Evolutionary conservation across 495 filamentous ascomycete species (phyloP), one percentile per base, ranked within the genome.

Genomic region (Talaromyces proteolyticus): DNA sequence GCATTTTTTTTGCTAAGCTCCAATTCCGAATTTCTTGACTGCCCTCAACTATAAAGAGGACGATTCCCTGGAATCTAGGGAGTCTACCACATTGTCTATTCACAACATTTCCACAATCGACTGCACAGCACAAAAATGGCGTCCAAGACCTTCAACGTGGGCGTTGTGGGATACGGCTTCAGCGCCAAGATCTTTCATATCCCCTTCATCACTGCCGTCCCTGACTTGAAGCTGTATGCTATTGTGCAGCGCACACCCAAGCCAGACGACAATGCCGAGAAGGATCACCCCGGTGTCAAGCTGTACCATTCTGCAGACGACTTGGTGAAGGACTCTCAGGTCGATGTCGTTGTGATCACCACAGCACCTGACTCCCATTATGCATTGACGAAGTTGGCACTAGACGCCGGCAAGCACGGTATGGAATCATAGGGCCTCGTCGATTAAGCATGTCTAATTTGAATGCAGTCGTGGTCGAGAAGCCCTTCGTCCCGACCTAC

Each of bases 111-210:
- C n/a, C n/a, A n/a, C n/a, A n/a, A n/a, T n/a, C n/a, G n/a, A n/a
- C n/a, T n/a, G n/a, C n/a, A n/a, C n/a, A n/a, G n/a, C n/a, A n/a
- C n/a, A 51, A 68, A 24, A 23, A 79, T 77, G 76, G 53, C 69
- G 41, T 54, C 68, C 49, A 76, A 74, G 61, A 65, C 64, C 19
- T 78, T 65, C 58, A 86, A 85, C 52, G 70, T 81, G 54, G 79
- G 73, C 48, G 57, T 86, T 42, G 68, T 86, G 52, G 82, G 82
- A 54, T 86, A 85, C 62, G 82, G 89, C 60, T 71, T 91, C 68
- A 91, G 89, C 39, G 89, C 90, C 56, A 92, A 92, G 58, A 68
- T 85, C 67, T 94, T 94, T 72, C 90, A 95, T 68, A 92, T 95
- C 65, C 90, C 90, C 50, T 87, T 93, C 67, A 84, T 95, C 61